Conservation (phyloP, 345 rosid genomes). For the Camelina laxa region DNA sequence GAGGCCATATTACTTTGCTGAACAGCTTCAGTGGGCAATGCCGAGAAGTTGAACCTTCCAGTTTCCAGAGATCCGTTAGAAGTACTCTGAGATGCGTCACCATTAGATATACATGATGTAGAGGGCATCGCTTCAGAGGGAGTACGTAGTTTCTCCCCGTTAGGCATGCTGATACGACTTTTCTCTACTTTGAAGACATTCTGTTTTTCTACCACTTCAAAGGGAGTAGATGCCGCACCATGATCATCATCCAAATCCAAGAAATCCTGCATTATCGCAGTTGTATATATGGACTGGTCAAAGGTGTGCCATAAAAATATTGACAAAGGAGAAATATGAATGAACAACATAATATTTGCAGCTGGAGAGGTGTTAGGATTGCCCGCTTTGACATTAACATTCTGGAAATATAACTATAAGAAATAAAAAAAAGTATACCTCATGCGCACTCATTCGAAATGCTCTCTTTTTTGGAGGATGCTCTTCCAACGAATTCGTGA, state of each 20-base stretch:
- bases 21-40: constrained; percentile 43
- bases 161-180: constrained; percentile 48
- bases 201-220: constrained; percentile 49
- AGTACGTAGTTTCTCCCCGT: constrained; percentile 42
- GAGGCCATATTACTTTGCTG: constrained; percentile 44
- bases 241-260: constrained; percentile 76
- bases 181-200: constrained; percentile 41
- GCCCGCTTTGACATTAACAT: not conserved
- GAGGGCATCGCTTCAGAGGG: constrained; percentile 46
- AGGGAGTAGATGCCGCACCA: constrained; percentile 42
- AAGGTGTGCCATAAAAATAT: constrained; percentile 1
- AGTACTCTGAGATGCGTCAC: constrained; percentile 43
- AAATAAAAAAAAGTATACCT: constrained; percentile 51
- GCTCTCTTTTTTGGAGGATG: constrained; percentile 50
- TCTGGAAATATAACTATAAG: not conserved
- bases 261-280: constrained; percentile 58
- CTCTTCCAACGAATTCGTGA: constrained; percentile 42
- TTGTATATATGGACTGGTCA: constrained; percentile 21
- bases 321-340: not conserved
- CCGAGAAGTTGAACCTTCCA: constrained; percentile 49
- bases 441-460: constrained; percentile 85
- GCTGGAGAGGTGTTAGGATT: constrained; percentile 10
- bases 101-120: constrained; percentile 41
- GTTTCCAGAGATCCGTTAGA: constrained; percentile 45
- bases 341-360: constrained; percentile 6